Percentiles rank a stretch among this genome's conserved stretches.
Conservation (phyloP, 2,329 filamentous ascomycete genomes). For the Falciphora oryzae region DNA sequence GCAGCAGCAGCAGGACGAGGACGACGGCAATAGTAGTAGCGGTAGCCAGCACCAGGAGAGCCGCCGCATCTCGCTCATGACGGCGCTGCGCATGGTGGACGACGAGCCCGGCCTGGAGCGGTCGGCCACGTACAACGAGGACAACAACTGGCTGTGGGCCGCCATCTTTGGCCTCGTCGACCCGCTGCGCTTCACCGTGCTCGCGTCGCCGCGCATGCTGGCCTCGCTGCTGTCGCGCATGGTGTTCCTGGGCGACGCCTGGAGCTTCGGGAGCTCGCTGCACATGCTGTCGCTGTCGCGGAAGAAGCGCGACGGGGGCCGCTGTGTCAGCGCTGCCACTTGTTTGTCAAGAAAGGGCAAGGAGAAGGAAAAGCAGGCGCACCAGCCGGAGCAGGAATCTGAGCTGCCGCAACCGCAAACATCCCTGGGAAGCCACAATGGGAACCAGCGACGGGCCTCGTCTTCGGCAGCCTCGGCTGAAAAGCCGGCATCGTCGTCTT, state of each 20-base stretch:
- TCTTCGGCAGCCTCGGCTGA: too few species aligned
- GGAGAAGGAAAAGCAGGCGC: background rate
- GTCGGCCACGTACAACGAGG: conserved; percentile 17
- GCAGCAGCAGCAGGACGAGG: background rate
- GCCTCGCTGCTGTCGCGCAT: conserved; percentile 53
- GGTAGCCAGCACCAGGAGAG: background rate
- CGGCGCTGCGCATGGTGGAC: background rate
- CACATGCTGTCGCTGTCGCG: conserved; percentile 51
- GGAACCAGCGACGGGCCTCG: too few species aligned
- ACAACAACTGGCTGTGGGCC: conserved; percentile 48
- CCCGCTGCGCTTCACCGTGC: conserved; percentile 47
- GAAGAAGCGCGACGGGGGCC: too few species aligned
- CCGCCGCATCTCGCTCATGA: background rate
- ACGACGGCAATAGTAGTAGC: background rate
- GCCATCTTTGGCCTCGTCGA: conserved; percentile 48
- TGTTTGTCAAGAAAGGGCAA: background rate
- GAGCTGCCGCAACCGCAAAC: too few species aligned
- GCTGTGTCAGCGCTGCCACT: too few species aligned
- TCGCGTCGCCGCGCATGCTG: conserved; percentile 58
- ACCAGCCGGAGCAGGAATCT: background rate
- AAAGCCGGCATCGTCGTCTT: background rate
- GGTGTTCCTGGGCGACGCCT: conserved; percentile 51
- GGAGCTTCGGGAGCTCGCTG: conserved; percentile 58
- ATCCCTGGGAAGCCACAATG: too few species aligned
- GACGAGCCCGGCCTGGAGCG: conserved; percentile 16